Evolutionary conservation across 1,284 basidiomycete species (phyloP).

Genomic region (Irpex lacteus): DNA sequence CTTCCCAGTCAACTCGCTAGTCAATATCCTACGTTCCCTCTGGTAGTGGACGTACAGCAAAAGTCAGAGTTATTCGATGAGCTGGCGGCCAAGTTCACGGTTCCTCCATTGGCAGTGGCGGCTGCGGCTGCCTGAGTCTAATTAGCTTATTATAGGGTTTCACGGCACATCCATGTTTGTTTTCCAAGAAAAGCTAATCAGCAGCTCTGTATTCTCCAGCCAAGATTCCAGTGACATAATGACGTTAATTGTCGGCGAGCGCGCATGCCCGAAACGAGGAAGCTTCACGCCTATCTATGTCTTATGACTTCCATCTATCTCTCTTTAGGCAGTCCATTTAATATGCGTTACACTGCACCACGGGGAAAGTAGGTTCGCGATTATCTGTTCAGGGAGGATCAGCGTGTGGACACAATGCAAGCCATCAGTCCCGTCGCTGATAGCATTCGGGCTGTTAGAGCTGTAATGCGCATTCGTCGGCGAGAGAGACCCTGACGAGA

Average conservation of each 20-base stretch:
- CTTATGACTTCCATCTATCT: no score
- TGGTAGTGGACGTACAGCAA: conserved; percentile 58
- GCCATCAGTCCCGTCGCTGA: not conserved
- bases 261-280: no score
- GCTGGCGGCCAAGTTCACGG: conserved; percentile 60
- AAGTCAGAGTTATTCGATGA: conserved; percentile 74
- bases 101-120: conserved; percentile 51
- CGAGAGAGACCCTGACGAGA: not conserved
- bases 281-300: no score
- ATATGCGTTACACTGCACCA: not conserved
- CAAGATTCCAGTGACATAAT: no score
- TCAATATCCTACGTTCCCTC: conserved; percentile 64
- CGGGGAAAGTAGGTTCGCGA: not conserved
- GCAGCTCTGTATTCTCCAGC: not conserved
- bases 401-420: not conserved
- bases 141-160: not conserved
- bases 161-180: not conserved
- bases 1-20: conserved; percentile 50
- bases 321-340: not conserved
- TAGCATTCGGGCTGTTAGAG: no score
- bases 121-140: conserved; percentile 16
- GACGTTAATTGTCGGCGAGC: no score
- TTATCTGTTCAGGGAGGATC: no score
- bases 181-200: not conserved
- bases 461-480: not conserved